Evolutionary conservation across 2,329 filamentous ascomycete genomes (phyloP), one percentile per base, ranked within the genome.

Genomic region (Monosporascus sp.): DNA sequence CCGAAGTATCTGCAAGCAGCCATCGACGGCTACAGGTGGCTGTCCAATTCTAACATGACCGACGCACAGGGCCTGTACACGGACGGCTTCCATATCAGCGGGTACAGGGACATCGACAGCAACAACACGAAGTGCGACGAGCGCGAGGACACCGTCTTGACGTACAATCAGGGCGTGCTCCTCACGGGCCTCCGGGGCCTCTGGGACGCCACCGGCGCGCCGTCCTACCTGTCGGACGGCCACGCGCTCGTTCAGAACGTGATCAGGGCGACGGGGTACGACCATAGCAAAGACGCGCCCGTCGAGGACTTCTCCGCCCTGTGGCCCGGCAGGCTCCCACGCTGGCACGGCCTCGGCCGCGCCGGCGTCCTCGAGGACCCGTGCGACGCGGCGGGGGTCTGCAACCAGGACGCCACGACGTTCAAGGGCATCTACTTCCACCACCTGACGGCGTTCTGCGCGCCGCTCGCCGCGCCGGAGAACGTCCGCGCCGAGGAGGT

Each of bases 351-450:
- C 0, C 77, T 96, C 0, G 92, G 92, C 25, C 82, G 88, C 5
- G 81, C 81, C 18, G 93, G 93, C 2, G 81, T 97, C 27, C 71
- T 97, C 43, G 90, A 96, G 67, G 93, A 97, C 47, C 72, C 79
- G 37, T 97, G 93, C 66, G 93, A 97, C 67, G 81, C 84, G 2
- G 73, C 72, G 18, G 89, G 83, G 3, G 78, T 74, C 43, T 97
- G 92, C 68, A 90, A 83, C 18, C 91, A 97, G 67, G 82, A 97
- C 61, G 81, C 80, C 0, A 92, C 97, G 63, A 91, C 89, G 0
- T 97, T 97, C 81, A 97, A 97, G 69, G 89, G 90, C 27, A 93
- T 97, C 52, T 96, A 92, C 75, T 96, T 96, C 72, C 89, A 96
- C 65, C 93, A 97, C 65, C 75, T 97, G 2, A 80, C 84, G 0